A percentile compares a stretch with the other conserved stretches of the same genome.
These are phyloP conservation scores for Daldinia caldariorum DNA, from an alignment of 495 filamentous ascomycete genomes.

Conservation along the genomic window DNA sequence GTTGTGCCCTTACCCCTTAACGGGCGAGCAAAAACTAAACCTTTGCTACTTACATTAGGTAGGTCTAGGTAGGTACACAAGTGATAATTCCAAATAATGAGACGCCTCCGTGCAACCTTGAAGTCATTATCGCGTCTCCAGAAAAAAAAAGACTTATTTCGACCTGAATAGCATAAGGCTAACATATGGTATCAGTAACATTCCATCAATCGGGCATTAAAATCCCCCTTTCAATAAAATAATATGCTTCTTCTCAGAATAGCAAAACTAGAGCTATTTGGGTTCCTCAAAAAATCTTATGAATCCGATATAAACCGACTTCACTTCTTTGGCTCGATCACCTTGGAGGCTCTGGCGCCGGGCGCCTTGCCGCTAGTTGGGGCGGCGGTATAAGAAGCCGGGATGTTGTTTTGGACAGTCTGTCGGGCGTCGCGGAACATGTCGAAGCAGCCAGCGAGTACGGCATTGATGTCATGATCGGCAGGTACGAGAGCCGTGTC, in stretches of 20 bases:
- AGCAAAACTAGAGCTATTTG: background rate
- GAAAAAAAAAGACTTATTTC: background rate
- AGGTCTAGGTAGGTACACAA: conserved; percentile 22
- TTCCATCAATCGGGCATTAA: background rate
- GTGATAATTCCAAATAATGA: conserved; percentile 13
- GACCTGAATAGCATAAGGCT: conserved; percentile 11
- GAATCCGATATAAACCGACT: background rate
- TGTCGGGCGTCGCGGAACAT: conserved; percentile 53
- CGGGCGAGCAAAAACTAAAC: background rate
- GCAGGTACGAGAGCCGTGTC: conserved; percentile 56
- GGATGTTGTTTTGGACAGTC: conserved; percentile 57
- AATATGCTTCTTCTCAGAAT: conserved; percentile 13
- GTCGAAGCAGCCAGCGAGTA: conserved; percentile 53
- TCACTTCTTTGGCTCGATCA: conserved; percentile 36
- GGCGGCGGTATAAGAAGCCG: conserved; percentile 49
- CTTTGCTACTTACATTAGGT: no score
- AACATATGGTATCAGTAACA: conserved; percentile 17
- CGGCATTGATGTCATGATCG: conserved; percentile 51
- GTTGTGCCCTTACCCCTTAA: conserved; percentile 4
- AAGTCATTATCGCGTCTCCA: conserved; percentile 5
- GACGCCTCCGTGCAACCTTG: conserved; percentile 2
- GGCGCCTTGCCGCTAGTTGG: conserved; percentile 19
- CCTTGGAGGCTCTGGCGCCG: conserved; percentile 2
- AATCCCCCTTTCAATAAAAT: background rate
- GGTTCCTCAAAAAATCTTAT: background rate